Conservation (phyloP, 805 yeast species). For the Torulaspora microellipsoides region DNA sequence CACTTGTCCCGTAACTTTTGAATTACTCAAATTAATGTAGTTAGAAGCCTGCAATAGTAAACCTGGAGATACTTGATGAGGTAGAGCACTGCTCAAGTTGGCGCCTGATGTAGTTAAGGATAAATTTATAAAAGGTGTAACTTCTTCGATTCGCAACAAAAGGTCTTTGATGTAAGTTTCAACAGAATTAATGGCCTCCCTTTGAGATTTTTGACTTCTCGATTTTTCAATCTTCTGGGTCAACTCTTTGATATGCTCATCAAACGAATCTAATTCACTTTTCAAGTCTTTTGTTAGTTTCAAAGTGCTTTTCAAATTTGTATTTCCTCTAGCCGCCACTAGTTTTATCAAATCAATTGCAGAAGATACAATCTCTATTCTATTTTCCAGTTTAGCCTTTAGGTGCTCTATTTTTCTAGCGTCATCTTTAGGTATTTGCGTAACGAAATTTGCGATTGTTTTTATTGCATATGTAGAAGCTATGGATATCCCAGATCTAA, state of each 20-base stretch:
- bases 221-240: constrained; percentile 33
- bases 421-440: constrained; percentile 45
- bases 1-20: constrained; percentile 33
- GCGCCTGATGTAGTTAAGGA: constrained; percentile 69
- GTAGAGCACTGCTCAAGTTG: constrained; percentile 46
- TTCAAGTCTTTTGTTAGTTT: constrained; percentile 52
- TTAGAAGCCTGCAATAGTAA: constrained; percentile 59
- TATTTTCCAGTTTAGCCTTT: constrained; percentile 46
- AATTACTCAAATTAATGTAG: constrained; percentile 32
- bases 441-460: constrained; percentile 51
- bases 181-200: constrained; percentile 41
- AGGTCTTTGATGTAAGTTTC: constrained; percentile 47
- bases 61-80: constrained; percentile 58
- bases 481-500: constrained; percentile 66
- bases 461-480: constrained; percentile 72
- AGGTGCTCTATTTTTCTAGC: constrained; percentile 40
- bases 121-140: constrained; percentile 62
- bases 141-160: constrained; percentile 53
- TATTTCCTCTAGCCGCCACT: constrained; percentile 58
- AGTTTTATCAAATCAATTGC: constrained; percentile 65
- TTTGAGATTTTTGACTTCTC: constrained; percentile 24
- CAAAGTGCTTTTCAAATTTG: constrained; percentile 51
- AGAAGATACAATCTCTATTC: constrained; percentile 56
- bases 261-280: constrained; percentile 54
- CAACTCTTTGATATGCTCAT: constrained; percentile 42